Conservation (phyloP, 192 early-diverging fungal genomes). For the Entomortierella chlamydospora region DNA sequence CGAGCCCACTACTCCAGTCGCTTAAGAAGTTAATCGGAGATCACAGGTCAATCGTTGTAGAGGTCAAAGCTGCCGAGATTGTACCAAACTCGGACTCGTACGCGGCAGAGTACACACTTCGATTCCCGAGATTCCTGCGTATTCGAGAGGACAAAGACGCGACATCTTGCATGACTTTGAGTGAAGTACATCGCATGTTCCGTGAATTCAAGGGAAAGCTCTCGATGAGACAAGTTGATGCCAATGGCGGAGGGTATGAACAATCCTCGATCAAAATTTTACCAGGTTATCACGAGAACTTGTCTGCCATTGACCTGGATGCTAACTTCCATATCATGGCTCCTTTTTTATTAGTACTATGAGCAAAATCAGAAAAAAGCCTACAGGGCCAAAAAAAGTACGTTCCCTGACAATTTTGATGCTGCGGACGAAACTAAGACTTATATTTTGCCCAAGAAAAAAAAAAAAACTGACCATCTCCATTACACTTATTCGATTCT, state of each 20-base stretch:
- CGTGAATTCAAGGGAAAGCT: constrained; percentile 45
- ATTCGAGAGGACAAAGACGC: constrained; percentile 76
- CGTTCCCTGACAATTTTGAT: not conserved
- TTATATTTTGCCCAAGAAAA: no score
- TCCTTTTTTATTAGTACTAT: not conserved
- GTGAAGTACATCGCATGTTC: constrained; percentile 49
- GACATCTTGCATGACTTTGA: constrained; percentile 59
- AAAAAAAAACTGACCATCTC: no score
- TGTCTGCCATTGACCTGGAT: not conserved
- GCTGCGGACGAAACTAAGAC: not conserved
- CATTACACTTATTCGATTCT: no score
- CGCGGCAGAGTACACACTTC: constrained; percentile 72
- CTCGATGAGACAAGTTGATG: constrained; percentile 12
- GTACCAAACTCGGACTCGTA: constrained; percentile 62
- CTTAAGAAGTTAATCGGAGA: not conserved
- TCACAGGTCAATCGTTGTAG: constrained; percentile 68
- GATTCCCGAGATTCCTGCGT: constrained; percentile 80
- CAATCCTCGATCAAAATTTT: no score
- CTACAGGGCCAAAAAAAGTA: constrained; percentile 32
- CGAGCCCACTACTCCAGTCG: not conserved
- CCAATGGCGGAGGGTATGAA: constrained; percentile 4
- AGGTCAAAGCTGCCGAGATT: constrained; percentile 77
- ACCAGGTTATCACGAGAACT: no score
- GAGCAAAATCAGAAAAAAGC: constrained; percentile 26
- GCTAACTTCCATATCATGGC: not conserved